These are phyloP conservation scores for Neonectria faginata DNA, from an alignment of 2,329 filamentous ascomycete species.

Conservation along the genomic window DNA sequence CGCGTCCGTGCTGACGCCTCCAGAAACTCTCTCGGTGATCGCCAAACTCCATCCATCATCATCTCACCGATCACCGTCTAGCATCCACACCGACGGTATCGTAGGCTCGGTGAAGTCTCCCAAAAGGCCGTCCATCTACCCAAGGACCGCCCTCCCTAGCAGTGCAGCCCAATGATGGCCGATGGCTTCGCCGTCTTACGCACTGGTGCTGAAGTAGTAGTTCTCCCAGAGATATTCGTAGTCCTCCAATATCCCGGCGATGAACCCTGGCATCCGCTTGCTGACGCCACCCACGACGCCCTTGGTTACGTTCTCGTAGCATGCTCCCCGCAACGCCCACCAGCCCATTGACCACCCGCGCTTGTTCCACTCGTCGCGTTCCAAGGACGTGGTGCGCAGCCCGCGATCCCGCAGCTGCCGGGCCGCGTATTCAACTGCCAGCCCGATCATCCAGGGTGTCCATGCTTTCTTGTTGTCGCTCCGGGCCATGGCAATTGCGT, in stretches of 20 bases:
- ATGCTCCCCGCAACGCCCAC: slow-evolving; percentile 97
- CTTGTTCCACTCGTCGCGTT: slow-evolving; percentile 89
- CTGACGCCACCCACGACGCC: slow-evolving; percentile 78
- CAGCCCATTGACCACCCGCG: slow-evolving; percentile 91
- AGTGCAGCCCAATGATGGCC: background rate
- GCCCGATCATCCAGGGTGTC: slow-evolving; percentile 90
- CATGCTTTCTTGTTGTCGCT: slow-evolving; percentile 81
- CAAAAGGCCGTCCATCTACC: slow-evolving; percentile 12
- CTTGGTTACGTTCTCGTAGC: slow-evolving; percentile 92
- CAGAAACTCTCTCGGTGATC: slow-evolving; percentile 1
- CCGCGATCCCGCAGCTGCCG: slow-evolving; percentile 83
- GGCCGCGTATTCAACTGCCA: slow-evolving; percentile 87
- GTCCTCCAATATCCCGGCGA: slow-evolving; percentile 89
- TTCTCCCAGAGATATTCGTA: slow-evolving; percentile 99
- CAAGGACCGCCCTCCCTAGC: background rate
- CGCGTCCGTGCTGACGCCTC: slow-evolving; percentile 15
- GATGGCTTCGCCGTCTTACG: slow-evolving; percentile 31
- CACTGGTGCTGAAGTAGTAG: slow-evolving; percentile 85
- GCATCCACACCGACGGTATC: slow-evolving; percentile 2
- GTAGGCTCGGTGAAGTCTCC: slow-evolving; percentile 2
- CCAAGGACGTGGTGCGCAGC: slow-evolving; percentile 84
- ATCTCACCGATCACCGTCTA: slow-evolving; percentile 5
- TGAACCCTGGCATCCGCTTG: slow-evolving; percentile 81
- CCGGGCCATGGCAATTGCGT: slow-evolving; percentile 83
- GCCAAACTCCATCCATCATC: slow-evolving; percentile 12